A percentile compares a stretch with the other conserved stretches of the same genome.
phyloP scores from a whole-genome alignment of 768 basidiomycete species.

The Suillus americanus region DNA sequence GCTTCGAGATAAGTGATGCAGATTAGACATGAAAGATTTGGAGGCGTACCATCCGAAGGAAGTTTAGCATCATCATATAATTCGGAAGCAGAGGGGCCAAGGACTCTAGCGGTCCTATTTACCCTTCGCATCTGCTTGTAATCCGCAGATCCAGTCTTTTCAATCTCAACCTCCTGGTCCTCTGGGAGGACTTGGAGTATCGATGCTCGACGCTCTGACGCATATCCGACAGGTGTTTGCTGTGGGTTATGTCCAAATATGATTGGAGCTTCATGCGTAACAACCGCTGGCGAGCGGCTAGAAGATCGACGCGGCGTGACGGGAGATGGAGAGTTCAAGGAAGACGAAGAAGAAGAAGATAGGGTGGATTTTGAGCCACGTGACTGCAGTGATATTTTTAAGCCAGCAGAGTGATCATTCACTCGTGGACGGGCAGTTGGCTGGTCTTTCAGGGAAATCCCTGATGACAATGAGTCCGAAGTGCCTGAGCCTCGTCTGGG shows the following conservation, averaged over 20 bases:
- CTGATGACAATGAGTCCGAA: constrained; percentile 29
- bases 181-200: constrained; percentile 52
- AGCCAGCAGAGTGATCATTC: constrained; percentile 8
- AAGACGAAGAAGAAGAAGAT: constrained; percentile 25
- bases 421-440: constrained; percentile 10
- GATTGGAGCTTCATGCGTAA: constrained; percentile 21
- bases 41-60: background rate
- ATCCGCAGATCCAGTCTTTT: background rate
- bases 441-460: constrained; percentile 11
- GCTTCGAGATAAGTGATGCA: constrained; percentile 13
- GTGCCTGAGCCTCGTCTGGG: constrained; percentile 5
- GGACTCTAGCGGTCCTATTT: constrained; percentile 22
- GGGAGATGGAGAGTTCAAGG: constrained; percentile 24
- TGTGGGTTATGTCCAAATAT: constrained; percentile 32
- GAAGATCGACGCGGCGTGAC: constrained; percentile 14
- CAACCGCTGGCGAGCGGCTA: constrained; percentile 22
- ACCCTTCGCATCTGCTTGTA: constrained; percentile 15
- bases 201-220: constrained; percentile 18
- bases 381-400: constrained; percentile 12
- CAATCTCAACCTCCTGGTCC: constrained; percentile 38
- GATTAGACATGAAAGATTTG: background rate
- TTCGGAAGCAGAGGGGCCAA: constrained; percentile 13
- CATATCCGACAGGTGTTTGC: constrained; percentile 6
- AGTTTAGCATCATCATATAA: constrained; percentile 10
- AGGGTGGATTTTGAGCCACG: constrained; percentile 22